Percentiles rank a stretch among this genome's conserved stretches.
These are phyloP conservation scores for Herpotrichia juniperi DNA, from an alignment of 2,329 filamentous ascomycete species.

Conservation along the genomic window DNA sequence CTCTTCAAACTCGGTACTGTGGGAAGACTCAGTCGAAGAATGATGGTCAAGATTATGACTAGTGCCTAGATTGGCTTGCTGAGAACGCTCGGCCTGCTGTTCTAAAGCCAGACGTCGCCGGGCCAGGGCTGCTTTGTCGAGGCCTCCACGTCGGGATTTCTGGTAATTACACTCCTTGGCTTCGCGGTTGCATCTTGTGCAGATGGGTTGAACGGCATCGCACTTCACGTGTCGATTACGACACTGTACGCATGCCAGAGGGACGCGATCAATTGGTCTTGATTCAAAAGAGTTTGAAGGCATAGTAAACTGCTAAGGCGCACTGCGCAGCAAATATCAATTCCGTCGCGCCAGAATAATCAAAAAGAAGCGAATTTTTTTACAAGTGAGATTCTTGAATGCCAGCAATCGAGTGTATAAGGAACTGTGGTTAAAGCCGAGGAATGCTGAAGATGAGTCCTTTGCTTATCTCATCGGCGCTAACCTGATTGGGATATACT, in stretches of 20 bases:
- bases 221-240: conserved; percentile 43
- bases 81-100: conserved; percentile 18
- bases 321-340: background rate
- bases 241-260: conserved; percentile 40
- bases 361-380: background rate
- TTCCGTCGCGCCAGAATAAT: background rate
- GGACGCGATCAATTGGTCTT: conserved; percentile 35
- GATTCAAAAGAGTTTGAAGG: conserved; percentile 16
- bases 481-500: background rate
- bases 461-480: background rate
- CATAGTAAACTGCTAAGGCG: conserved; percentile 16
- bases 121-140: conserved; percentile 40
- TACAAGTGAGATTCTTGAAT: background rate
- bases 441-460: background rate
- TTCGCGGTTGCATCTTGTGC: conserved; percentile 38
- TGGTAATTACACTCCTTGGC: conserved; percentile 41
- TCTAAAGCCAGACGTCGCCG: conserved; percentile 32
- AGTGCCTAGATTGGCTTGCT: background rate
- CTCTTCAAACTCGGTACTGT: conserved; percentile 5
- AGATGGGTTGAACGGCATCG: conserved; percentile 37
- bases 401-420: background rate
- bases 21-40: conserved; percentile 6
- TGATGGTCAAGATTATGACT: background rate
- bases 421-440: background rate
- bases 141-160: conserved; percentile 41